These are phyloP conservation scores for Colletotrichum euphorbiae DNA, from an alignment of 2,329 filamentous ascomycete genomes.

Conservation along the genomic window DNA sequence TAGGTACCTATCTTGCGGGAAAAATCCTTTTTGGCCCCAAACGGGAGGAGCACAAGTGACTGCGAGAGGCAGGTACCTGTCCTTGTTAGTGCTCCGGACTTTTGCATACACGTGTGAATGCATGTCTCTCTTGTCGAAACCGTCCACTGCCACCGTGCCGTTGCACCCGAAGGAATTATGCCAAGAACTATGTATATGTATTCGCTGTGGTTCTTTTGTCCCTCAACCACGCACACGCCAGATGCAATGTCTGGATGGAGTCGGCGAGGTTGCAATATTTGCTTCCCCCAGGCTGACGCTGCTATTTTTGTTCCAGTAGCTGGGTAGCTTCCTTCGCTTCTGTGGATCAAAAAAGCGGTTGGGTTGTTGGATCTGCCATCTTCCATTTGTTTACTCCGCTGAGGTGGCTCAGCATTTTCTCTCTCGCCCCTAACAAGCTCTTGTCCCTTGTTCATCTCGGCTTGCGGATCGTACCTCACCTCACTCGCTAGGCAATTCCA, in stretches of 20 bases:
- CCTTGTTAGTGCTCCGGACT: slow-evolving; percentile 5
- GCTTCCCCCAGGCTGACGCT: background rate
- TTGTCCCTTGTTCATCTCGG: slow-evolving; percentile 1
- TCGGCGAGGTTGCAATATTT: slow-evolving; percentile 11
- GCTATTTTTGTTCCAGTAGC: slow-evolving; percentile 23
- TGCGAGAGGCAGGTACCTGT: slow-evolving; percentile 5
- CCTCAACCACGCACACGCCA: too few relatives aligned
- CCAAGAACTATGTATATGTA: too few relatives aligned
- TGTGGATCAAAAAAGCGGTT: slow-evolving; percentile 1
- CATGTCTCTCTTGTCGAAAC: background rate
- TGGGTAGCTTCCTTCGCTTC: slow-evolving; percentile 10
- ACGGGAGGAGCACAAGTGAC: background rate
- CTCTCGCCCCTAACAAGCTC: slow-evolving; percentile 8
- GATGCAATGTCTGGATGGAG: background rate
- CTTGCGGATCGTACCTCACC: slow-evolving; percentile 14
- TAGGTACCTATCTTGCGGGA: background rate
- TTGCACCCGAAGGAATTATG: slow-evolving; percentile 14
- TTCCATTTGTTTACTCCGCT: too few relatives aligned
- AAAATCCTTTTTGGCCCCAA: slow-evolving; percentile 21
- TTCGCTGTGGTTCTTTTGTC: too few relatives aligned
- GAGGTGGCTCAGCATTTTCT: background rate
- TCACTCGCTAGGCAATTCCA: slow-evolving; percentile 7
- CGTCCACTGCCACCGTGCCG: background rate
- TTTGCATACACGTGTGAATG: background rate
- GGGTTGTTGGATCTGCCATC: background rate